A percentile compares a stretch with the other conserved stretches of the same genome.
Conservation (phyloP, 192 early-diverging fungal genomes). For the Backusella tarrabulga region DNA sequence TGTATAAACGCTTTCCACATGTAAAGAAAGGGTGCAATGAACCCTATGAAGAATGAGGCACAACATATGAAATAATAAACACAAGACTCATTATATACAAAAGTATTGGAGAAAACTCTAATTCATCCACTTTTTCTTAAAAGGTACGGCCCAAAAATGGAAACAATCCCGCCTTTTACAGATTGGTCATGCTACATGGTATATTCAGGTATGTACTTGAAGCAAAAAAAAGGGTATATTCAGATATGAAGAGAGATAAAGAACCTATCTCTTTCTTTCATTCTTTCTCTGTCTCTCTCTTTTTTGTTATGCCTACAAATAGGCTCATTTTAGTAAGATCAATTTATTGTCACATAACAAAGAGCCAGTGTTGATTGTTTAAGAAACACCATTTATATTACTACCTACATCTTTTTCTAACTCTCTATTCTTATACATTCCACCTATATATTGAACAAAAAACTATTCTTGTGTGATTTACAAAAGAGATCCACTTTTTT, state of each 20-base stretch:
- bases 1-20: too few relatives aligned
- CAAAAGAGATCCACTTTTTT: too few relatives aligned
- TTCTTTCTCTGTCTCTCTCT: not conserved
- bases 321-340: not conserved
- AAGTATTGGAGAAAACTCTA: not conserved
- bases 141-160: not conserved
- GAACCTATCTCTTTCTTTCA: too few relatives aligned
- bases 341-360: not conserved
- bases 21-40: too few relatives aligned
- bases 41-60: not conserved
- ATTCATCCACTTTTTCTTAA: not conserved
- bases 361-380: not conserved
- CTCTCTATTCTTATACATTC: too few relatives aligned
- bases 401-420: too few relatives aligned
- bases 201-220: not conserved
- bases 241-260: too few relatives aligned
- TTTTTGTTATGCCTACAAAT: not conserved
- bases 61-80: too few relatives aligned
- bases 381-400: not conserved
- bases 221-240: too few relatives aligned
- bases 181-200: not conserved
- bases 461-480: too few relatives aligned
- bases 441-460: too few relatives aligned
- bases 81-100: too few relatives aligned
- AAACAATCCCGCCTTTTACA: not conserved